These are phyloP conservation scores for Symbiodinium pilosum DNA, from an alignment of 73 alveolate species.

Conservation along the genomic window DNA sequence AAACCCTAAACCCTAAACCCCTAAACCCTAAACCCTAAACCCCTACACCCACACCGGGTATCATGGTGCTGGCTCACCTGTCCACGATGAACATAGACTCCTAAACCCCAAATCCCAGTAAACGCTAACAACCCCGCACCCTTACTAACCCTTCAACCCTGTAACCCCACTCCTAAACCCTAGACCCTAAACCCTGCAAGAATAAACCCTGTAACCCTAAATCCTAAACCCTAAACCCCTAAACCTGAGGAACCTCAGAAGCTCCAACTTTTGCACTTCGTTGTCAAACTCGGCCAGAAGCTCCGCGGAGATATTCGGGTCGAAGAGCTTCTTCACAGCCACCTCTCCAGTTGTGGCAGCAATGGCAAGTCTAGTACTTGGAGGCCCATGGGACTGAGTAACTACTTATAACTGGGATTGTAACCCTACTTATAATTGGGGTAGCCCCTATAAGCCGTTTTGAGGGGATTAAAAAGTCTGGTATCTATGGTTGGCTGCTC, in stretches of 20 bases:
- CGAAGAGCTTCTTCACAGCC: conserved; percentile 84
- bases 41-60: neutral
- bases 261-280: conserved; percentile 80
- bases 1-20: neutral
- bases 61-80: too few relatives aligned
- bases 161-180: neutral
- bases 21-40: neutral
- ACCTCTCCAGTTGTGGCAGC: too few relatives aligned
- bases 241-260: neutral
- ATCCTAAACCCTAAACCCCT: neutral
- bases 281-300: conserved; percentile 89
- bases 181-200: neutral
- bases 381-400: too few relatives aligned
- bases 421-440: too few relatives aligned
- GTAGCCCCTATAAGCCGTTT: too few relatives aligned
- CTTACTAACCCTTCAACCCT: neutral
- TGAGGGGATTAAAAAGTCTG: too few relatives aligned
- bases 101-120: neutral
- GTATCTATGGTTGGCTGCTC: too few relatives aligned
- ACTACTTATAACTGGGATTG: too few relatives aligned
- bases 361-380: too few relatives aligned
- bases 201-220: neutral
- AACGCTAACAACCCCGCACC: neutral
- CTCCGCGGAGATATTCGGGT: conserved; percentile 65
- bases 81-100: neutral